Percentiles rank a stretch among this genome's conserved stretches.
Conservation (phyloP, 1,139 yeast genomes). For the Dujonia santamariae region DNA sequence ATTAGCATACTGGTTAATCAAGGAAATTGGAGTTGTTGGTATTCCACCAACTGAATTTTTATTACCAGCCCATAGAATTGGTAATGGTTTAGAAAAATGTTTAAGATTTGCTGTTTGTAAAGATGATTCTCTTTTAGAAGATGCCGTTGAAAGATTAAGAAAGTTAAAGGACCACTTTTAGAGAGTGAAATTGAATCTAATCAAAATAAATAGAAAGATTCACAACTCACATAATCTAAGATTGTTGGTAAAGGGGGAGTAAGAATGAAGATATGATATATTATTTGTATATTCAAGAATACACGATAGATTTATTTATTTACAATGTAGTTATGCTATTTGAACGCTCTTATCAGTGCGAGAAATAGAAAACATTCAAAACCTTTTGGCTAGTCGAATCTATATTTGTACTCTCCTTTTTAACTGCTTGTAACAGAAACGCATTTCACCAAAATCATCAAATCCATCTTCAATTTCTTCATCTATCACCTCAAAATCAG, state of each 20-base stretch:
- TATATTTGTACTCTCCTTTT: conserved; percentile 3
- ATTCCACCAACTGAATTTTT: conserved; percentile 96
- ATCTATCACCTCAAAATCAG: conserved; percentile 24
- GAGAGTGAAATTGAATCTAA: too few relatives aligned
- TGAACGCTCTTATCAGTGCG: too few relatives aligned
- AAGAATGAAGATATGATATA: too few relatives aligned
- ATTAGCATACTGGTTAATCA: conserved; percentile 88
- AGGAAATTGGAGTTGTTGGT: conserved; percentile 90
- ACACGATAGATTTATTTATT: too few relatives aligned
- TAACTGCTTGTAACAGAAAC: conserved; percentile 50
- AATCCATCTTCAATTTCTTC: conserved; percentile 52
- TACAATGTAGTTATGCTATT: too few relatives aligned
- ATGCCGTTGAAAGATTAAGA: conserved; percentile 75
- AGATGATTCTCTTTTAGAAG: conserved; percentile 73
- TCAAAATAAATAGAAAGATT: too few relatives aligned
- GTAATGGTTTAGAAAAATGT: conserved; percentile 75
- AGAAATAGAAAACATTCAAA: too few relatives aligned
- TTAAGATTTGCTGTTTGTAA: conserved; percentile 95
- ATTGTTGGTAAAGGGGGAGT: too few relatives aligned
- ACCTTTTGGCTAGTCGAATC: too few relatives aligned
- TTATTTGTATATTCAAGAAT: too few relatives aligned
- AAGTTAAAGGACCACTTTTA: conserved; percentile 61
- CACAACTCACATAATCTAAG: too few relatives aligned
- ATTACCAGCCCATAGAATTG: conserved; percentile 54
- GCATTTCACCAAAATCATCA: conserved; percentile 83